Evolutionary conservation across 805 yeast genomes (phyloP), one percentile per base, ranked within the genome.

Genomic region (Candida xyloterini): DNA sequence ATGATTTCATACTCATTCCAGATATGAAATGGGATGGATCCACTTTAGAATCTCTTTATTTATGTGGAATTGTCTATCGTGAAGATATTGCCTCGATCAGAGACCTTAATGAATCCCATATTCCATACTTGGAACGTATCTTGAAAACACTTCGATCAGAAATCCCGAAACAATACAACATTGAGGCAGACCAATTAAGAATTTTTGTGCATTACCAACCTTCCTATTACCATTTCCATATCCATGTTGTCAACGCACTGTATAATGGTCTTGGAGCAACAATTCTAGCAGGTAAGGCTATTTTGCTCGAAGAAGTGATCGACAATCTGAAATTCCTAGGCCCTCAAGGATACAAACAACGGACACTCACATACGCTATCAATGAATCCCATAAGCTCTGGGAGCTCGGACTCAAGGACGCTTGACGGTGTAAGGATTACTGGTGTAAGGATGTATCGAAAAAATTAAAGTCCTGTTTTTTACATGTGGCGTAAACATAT

Each of bases 1-100:
- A 78, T 22, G 75, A 76, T 15, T 87, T 85, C 55, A 78, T 89
- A 5, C 63, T 93, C 32, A 68, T 90, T 29, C 98, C 98, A 0
- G 97, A 91, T 62, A 86, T 91, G 95, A 90, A 90, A 59, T 93
- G 99, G 99, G 96, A 91, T 58, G 80, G 84, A 3, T 65, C 71
- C 35, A 78, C 78, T 21, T 50, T 82, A 56, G 86, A 79, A 18
- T 62, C 91, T 3, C 64, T 93, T 40, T 89, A 93, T 57, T 64
- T 91, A 50, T 81, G 86, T 37, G 84, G 85, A 7, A 81, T 91
- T 43, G 90, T 83, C 3, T 75, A 74, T 46, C 68, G 91, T 39
- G 68, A 65, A 1, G 89, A 84, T 48, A 74, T 91, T 10, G 66
- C 81, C 1, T 78, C 91, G 1, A 55, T 93, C 2, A 74, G 98